Percentiles rank a stretch among this genome's conserved stretches.
Evolutionary conservation across 2,329 filamentous ascomycete species (phyloP).

Genomic region (Raffaelea ambrosiae): DNA sequence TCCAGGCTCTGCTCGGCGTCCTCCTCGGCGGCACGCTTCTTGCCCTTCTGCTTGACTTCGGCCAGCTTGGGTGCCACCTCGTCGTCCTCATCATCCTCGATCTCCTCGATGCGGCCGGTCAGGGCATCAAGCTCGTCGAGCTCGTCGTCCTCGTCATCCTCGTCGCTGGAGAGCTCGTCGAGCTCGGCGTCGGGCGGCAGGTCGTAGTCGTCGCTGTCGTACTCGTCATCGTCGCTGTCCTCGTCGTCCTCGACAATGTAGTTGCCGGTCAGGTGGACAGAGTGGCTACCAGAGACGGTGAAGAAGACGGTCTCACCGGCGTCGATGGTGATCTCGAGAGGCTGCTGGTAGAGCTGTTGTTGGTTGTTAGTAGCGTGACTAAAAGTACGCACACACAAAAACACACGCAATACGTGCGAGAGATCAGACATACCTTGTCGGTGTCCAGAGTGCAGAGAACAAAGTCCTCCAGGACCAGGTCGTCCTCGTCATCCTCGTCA

Average conservation of each 20-base stretch:
- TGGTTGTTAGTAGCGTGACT: background rate
- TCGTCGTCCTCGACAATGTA: slow-evolving; percentile 70
- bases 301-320: slow-evolving; percentile 91
- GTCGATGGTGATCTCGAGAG: slow-evolving; percentile 84
- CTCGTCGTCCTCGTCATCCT: slow-evolving; percentile 64
- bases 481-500: slow-evolving; percentile 53
- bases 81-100: slow-evolving; percentile 74
- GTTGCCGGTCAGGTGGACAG: slow-evolving; percentile 90
- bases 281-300: slow-evolving; percentile 80
- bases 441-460: slow-evolving; percentile 95
- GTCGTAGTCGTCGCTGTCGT: slow-evolving; percentile 65
- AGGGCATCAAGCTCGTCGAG: slow-evolving; percentile 71
- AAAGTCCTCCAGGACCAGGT: slow-evolving; percentile 71
- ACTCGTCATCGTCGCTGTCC: slow-evolving; percentile 54
- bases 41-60: slow-evolving; percentile 53
- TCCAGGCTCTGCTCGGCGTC: slow-evolving; percentile 68
- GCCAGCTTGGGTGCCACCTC: slow-evolving; percentile 61
- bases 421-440: no score
- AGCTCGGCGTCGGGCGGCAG: slow-evolving; percentile 71
- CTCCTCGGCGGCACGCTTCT: slow-evolving; percentile 84
- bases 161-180: slow-evolving; percentile 62
- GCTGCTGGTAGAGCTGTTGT: slow-evolving; percentile 80
- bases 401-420: no score
- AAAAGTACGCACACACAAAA: background rate
- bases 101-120: slow-evolving; percentile 61